Conservation (phyloP, 2,329 filamentous ascomycete genomes). For the Colletotrichum destructivum region DNA sequence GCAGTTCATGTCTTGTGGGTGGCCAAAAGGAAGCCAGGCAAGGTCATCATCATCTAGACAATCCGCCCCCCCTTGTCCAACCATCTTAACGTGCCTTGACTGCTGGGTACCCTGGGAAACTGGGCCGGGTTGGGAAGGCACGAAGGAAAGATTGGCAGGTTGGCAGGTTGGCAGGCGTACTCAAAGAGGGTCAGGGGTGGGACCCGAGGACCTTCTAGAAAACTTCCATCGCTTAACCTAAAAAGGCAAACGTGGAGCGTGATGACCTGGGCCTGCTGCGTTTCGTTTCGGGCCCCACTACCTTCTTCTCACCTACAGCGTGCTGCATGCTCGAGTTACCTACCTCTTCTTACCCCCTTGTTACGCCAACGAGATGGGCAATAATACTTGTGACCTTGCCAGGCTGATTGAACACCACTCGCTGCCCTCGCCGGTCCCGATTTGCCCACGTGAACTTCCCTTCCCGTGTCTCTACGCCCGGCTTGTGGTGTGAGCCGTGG, state of each 20-base stretch:
- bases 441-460: slow-evolving; percentile 23
- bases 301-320: slow-evolving; percentile 24
- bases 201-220: slow-evolving; percentile 29
- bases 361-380: too few relatives aligned
- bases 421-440: slow-evolving; percentile 2
- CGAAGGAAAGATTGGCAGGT: slow-evolving; percentile 15
- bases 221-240: slow-evolving; percentile 32
- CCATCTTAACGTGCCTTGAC: background rate
- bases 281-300: slow-evolving; percentile 33
- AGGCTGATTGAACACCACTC: slow-evolving; percentile 18
- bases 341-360: background rate
- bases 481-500: slow-evolving; percentile 34
- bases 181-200: background rate
- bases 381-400: too few relatives aligned
- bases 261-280: slow-evolving; percentile 28
- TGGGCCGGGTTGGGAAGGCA: slow-evolving; percentile 18
- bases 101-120: slow-evolving; percentile 20
- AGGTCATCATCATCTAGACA: slow-evolving; percentile 30
- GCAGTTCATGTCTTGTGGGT: slow-evolving; percentile 18
- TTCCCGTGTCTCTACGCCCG: slow-evolving; percentile 29
- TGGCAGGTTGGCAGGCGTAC: slow-evolving; percentile 17
- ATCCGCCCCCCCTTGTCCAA: slow-evolving; percentile 8
- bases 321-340: background rate
- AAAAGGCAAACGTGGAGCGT: background rate
- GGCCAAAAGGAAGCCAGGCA: slow-evolving; percentile 28